A percentile compares a stretch with the other conserved stretches of the same genome.
Conservation (phyloP, 169 alveolate genomes). For the Babesia sp. region DNA sequence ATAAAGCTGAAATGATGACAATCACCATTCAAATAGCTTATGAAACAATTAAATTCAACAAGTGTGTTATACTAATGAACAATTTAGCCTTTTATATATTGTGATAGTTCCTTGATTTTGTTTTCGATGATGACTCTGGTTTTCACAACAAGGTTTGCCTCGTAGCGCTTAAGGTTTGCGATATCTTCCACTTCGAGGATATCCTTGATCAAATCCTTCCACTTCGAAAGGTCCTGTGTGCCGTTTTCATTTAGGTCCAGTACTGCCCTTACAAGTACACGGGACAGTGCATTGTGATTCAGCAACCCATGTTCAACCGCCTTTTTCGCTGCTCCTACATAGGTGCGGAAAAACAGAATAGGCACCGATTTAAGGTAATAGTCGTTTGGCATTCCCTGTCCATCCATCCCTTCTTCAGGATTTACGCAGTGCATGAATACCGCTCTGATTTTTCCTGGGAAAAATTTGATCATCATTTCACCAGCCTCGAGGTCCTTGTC, state of each 20-base stretch:
- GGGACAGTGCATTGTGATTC: conserved; percentile 71
- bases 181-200: conserved; percentile 75
- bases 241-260: conserved; percentile 71
- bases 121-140: conserved; percentile 73
- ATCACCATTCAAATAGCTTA: no score
- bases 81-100: neutral
- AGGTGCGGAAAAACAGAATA: conserved; percentile 78
- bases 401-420: conserved; percentile 39
- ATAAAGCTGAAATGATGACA: no score
- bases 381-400: conserved; percentile 76
- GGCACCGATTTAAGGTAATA: conserved; percentile 83
- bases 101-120: conserved; percentile 73
- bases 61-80: neutral
- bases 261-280: conserved; percentile 81
- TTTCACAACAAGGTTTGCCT: conserved; percentile 71
- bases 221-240: conserved; percentile 73
- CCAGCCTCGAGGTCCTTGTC: conserved; percentile 85
- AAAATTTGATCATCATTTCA: conserved; percentile 79
- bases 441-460: conserved; percentile 79
- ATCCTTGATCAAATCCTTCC: conserved; percentile 78
- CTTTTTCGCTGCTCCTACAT: conserved; percentile 82
- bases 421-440: conserved; percentile 81
- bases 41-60: no score
- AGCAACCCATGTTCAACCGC: conserved; percentile 80
- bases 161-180: conserved; percentile 74